Evolutionary conservation across 805 yeast species (phyloP).

Genomic region (Yarrowia keelungensis): DNA sequence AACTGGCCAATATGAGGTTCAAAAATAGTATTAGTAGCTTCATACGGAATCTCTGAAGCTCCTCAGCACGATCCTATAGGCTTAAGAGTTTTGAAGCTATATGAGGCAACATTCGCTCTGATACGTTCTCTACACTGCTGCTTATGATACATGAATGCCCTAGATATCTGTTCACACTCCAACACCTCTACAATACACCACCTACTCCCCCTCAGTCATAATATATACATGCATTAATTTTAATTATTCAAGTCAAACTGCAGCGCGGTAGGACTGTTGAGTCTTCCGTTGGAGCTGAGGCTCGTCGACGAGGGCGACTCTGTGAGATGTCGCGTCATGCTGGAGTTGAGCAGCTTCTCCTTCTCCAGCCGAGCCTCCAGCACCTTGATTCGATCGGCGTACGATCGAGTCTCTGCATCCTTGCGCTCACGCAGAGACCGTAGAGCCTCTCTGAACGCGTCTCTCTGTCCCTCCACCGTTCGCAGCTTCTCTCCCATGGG

Average conservation of each 20-base stretch:
- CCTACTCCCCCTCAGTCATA: neutral
- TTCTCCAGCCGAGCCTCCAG: slow-evolving; percentile 46
- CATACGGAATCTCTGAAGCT: no score
- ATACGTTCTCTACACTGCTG: no score
- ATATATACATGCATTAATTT: slow-evolving; percentile 29
- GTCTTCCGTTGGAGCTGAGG: neutral
- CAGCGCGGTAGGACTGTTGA: slow-evolving; percentile 22
- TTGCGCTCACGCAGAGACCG: slow-evolving; percentile 53
- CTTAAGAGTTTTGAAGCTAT: no score
- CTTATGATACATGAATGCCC: no score
- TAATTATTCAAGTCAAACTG: slow-evolving; percentile 20
- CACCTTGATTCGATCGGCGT: slow-evolving; percentile 46
- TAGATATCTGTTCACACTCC: no score
- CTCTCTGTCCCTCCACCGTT: slow-evolving; percentile 50
- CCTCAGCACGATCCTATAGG: no score
- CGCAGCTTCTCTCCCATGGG: slow-evolving; percentile 50
- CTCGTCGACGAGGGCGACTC: slow-evolving; percentile 20
- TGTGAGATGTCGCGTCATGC: slow-evolving; percentile 32
- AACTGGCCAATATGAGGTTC: no score
- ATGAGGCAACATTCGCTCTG: no score
- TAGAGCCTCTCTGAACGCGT: slow-evolving; percentile 52
- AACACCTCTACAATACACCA: no score
- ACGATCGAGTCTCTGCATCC: slow-evolving; percentile 49
- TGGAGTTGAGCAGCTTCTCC: slow-evolving; percentile 41
- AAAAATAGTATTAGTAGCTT: no score